These are phyloP conservation scores for Rhizophora apiculata DNA, from an alignment of 345 rosid species.

Conservation along the genomic window DNA sequence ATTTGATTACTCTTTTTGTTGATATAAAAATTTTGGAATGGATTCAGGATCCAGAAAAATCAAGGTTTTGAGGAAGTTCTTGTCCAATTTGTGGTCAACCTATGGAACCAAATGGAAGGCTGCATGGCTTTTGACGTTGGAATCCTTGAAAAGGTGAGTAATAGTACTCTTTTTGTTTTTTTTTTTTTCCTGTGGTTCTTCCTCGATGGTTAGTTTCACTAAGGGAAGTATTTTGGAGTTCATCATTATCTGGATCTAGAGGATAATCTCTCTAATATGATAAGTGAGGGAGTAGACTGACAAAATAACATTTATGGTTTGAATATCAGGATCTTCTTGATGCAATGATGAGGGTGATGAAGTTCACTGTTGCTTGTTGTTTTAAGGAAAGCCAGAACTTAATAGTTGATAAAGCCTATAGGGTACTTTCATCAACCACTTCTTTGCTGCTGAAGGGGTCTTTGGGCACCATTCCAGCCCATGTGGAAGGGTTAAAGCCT, in stretches of 20 bases:
- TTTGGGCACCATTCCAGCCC: conserved; percentile 27
- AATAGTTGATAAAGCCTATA: conserved; percentile 58
- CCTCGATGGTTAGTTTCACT: background rate
- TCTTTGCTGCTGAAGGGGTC: conserved; percentile 46
- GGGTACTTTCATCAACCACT: conserved; percentile 45
- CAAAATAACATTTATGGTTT: conserved; percentile 8
- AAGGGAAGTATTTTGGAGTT: background rate
- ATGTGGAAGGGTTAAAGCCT: conserved; percentile 32
- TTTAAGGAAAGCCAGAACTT: conserved; percentile 59
- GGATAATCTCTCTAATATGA: background rate
- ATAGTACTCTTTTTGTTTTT: background rate
- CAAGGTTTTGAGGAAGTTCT: conserved; percentile 56
- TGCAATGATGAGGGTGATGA: conserved; percentile 59
- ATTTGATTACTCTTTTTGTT: background rate
- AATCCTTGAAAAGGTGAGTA: conserved; percentile 43
- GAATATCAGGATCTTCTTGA: conserved; percentile 58
- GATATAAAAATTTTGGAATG: conserved; percentile 15
- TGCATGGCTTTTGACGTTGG: conserved; percentile 28
- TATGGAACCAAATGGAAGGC: conserved; percentile 68
- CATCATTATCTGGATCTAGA: background rate
- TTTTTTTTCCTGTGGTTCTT: background rate
- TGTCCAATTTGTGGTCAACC: conserved; percentile 48
- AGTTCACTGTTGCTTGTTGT: conserved; percentile 63
- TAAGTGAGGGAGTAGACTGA: background rate
- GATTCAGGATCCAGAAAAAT: conserved; percentile 52